Conservation (phyloP, 306 rosid genomes). For the Lablab purpureus region DNA sequence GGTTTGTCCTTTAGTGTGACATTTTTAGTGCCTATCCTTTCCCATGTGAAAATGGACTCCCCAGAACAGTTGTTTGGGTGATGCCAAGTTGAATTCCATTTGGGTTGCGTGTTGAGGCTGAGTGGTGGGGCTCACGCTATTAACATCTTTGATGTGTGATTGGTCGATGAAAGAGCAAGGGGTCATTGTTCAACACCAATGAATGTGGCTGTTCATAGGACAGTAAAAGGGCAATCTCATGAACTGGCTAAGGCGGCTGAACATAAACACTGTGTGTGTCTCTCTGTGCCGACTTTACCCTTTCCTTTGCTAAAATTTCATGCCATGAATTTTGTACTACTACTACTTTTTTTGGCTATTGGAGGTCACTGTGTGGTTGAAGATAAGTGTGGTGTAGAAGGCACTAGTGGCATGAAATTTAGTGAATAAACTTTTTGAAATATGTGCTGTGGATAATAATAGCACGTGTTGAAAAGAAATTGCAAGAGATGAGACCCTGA, state of each 20-base stretch:
- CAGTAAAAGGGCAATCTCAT: constrained; percentile 1
- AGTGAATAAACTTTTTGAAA: not conserved
- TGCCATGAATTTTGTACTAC: not conserved
- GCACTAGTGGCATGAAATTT: not conserved
- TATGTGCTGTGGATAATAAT: not conserved
- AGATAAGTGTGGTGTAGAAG: not conserved
- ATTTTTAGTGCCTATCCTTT: constrained; percentile 39
- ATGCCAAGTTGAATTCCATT: constrained; percentile 44
- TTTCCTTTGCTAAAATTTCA: not conserved
- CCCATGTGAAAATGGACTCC: constrained; percentile 50
- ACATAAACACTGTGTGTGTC: not conserved
- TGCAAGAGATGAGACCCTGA: not conserved
- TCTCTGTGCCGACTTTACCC: not conserved
- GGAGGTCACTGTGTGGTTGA: not conserved
- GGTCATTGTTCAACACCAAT: constrained; percentile 15
- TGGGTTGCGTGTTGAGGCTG: constrained; percentile 43
- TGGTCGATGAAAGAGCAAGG: not conserved
- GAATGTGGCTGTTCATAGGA: constrained; percentile 40
- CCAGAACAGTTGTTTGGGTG: constrained; percentile 39
- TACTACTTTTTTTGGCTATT: not conserved
- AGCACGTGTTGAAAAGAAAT: constrained; percentile 9
- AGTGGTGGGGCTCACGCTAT: constrained; percentile 33
- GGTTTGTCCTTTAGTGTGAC: constrained; percentile 32
- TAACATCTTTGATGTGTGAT: constrained; percentile 5
- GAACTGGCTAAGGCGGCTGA: constrained; percentile 31